Percentiles rank a stretch among this genome's conserved stretches.
phyloP scores from a whole-genome alignment of 2,329 filamentous ascomycete species.

The Aschersonia sp. region DNA sequence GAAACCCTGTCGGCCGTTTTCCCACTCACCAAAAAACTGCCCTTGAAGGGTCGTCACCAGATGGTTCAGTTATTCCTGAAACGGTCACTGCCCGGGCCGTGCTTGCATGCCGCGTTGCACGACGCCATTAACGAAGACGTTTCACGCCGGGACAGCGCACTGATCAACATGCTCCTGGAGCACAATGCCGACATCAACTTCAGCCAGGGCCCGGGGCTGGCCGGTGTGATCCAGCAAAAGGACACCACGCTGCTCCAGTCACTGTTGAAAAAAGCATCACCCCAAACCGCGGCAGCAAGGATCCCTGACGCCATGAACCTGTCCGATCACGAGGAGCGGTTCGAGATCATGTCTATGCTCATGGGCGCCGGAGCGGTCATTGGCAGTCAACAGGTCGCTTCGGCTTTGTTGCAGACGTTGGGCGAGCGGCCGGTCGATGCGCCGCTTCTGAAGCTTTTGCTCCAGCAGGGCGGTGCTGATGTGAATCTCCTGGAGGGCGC shows the following conservation, averaged over 20 bases:
- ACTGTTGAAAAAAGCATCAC: conserved; percentile 30
- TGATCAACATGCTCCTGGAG: conserved; percentile 37
- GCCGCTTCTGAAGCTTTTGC: conserved; percentile 30
- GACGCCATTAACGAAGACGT: conserved; percentile 34
- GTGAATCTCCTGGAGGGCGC: conserved; percentile 33
- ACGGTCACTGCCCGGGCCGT: conserved; percentile 29
- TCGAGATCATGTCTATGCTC: conserved; percentile 31
- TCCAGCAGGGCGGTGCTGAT: conserved; percentile 37
- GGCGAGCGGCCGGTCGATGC: conserved; percentile 32
- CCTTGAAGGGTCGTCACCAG: conserved; percentile 26
- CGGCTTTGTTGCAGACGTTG: conserved; percentile 26
- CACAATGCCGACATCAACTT: conserved; percentile 40
- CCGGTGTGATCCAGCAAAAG: conserved; percentile 30
- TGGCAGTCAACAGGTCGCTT: conserved; percentile 25
- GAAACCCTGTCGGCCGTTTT: conserved; percentile 35
- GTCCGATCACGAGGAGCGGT: conserved; percentile 24
- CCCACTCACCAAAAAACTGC: conserved; percentile 28
- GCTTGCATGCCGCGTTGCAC: conserved; percentile 34
- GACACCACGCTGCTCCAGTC: conserved; percentile 30
- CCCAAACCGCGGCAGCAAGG: conserved; percentile 31
- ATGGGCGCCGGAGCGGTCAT: conserved; percentile 28
- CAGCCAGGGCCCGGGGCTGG: conserved; percentile 33
- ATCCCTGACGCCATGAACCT: conserved; percentile 33
- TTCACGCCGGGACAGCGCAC: conserved; percentile 30
- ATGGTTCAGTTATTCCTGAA: conserved; percentile 36